Conservation (phyloP, 805 yeast genomes). For the Komagataella kurtzmanii region DNA sequence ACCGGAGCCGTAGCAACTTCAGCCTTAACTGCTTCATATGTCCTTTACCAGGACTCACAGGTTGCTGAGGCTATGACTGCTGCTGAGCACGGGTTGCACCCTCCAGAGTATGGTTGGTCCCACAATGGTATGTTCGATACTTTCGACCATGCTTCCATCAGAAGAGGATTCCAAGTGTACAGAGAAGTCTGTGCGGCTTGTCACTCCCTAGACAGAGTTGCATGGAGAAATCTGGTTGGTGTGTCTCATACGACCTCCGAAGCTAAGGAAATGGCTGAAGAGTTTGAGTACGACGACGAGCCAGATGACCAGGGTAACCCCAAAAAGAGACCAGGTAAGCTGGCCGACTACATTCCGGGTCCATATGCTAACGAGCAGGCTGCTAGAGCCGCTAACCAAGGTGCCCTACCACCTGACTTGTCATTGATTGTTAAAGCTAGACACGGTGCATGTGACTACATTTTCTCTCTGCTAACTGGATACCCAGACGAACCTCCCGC, state of each 20-base stretch:
- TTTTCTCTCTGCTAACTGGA: conserved; percentile 90
- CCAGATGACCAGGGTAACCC: conserved; percentile 95
- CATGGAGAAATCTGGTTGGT: conserved; percentile 97
- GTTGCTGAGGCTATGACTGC: conserved; percentile 95
- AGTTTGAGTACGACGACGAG: conserved; percentile 94
- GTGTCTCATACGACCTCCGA: conserved; percentile 88
- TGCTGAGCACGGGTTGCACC: conserved; percentile 97
- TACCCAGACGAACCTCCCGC: conserved; percentile 99
- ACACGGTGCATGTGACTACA: conserved; percentile 95
- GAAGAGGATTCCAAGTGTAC: conserved; percentile 99
- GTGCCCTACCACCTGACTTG: conserved; percentile 97
- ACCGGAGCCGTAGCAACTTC: conserved; percentile 57
- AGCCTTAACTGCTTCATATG: conserved; percentile 71
- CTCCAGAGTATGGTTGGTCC: conserved; percentile 88
- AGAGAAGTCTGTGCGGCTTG: conserved; percentile 99
- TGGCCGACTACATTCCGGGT: conserved; percentile 88
- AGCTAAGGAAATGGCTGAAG: conserved; percentile 88
- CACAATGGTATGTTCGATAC: conserved; percentile 86
- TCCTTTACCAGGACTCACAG: conserved; percentile 71
- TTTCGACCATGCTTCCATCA: conserved; percentile 88
- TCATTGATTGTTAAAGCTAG: conserved; percentile 96
- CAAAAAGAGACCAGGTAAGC: conserved; percentile 95
- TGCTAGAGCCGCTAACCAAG: conserved; percentile 98
- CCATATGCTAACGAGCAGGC: conserved; percentile 98
- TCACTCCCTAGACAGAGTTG: conserved; percentile 92